Evolutionary conservation across 805 yeast genomes (phyloP).

Genomic region (Kuraishia hungarica): DNA sequence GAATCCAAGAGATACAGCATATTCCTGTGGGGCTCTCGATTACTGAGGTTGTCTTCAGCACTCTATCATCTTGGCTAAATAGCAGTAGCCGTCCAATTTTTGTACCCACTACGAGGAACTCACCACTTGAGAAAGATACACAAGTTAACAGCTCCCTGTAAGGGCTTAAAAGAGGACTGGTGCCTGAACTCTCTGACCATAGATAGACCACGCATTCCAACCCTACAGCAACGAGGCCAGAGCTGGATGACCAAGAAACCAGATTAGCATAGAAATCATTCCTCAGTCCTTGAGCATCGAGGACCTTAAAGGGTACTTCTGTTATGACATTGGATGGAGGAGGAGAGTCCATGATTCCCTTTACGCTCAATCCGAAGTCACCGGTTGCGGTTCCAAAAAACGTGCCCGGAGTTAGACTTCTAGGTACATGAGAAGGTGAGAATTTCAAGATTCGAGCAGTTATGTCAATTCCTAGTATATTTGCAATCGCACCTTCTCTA

Average conservation of each 20-base stretch:
- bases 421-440: background rate
- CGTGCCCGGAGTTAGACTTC: background rate
- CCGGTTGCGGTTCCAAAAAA: background rate
- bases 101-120: conserved; percentile 46
- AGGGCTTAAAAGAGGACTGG: conserved; percentile 32
- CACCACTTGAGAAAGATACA: conserved; percentile 44
- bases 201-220: conserved; percentile 47
- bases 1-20: conserved; percentile 56
- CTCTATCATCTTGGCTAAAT: conserved; percentile 27
- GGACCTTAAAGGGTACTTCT: conserved; percentile 38
- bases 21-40: conserved; percentile 30
- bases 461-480: background rate
- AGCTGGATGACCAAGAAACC: conserved; percentile 57
- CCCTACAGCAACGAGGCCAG: conserved; percentile 57
- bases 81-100: conserved; percentile 44
- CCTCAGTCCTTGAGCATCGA: conserved; percentile 63
- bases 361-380: no score
- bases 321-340: conserved; percentile 18
- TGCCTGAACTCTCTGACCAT: conserved; percentile 50
- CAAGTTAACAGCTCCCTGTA: conserved; percentile 41
- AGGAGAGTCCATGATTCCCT: background rate
- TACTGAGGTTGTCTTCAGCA: conserved; percentile 11
- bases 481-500: background rate
- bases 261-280: conserved; percentile 75
- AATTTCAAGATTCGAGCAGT: background rate